These are phyloP conservation scores for Mortierella sp. DNA, from an alignment of 371 early-diverging fungal genomes.

Conservation along the genomic window DNA sequence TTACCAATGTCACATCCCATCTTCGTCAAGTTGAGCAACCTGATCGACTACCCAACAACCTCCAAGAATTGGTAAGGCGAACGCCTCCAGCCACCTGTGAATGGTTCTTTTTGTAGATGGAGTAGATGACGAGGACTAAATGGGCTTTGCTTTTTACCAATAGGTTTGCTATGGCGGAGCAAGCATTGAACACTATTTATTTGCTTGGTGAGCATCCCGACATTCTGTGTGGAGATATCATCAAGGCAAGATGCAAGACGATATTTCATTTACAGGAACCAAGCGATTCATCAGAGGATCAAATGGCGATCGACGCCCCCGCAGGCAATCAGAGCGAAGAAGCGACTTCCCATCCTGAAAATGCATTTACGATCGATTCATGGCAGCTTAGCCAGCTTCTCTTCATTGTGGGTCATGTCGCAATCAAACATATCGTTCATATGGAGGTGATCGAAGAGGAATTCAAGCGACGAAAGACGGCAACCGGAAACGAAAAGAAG, in stretches of 20 bases:
- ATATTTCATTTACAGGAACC: constrained; percentile 40
- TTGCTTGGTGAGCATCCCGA: constrained; percentile 91
- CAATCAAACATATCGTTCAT: constrained; percentile 94
- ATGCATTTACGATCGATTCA: constrained; percentile 61
- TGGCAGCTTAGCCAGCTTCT: constrained; percentile 84
- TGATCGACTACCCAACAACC: constrained; percentile 69
- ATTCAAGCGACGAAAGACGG: constrained; percentile 80
- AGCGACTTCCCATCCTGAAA: constrained; percentile 27
- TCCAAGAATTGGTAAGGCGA: constrained; percentile 72
- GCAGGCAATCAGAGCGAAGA: constrained; percentile 19
- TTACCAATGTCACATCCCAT: constrained; percentile 79
- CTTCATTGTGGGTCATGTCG: constrained; percentile 94
- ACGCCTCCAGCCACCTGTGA: background rate
- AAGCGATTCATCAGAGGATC: constrained; percentile 16
- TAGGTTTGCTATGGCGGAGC: constrained; percentile 92
- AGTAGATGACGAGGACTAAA: background rate
- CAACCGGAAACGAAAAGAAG: constrained; percentile 31
- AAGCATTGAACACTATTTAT: constrained; percentile 92
- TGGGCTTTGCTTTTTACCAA: background rate
- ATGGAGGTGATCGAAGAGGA: constrained; percentile 91
- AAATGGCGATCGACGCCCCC: constrained; percentile 14
- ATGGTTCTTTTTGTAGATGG: background rate
- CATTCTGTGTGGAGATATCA: constrained; percentile 75
- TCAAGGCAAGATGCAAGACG: constrained; percentile 66
- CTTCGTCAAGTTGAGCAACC: constrained; percentile 67